Evolutionary conservation across 2,329 filamentous ascomycete genomes (phyloP), one percentile per base, ranked within the genome.

Genomic region (Pseudofabraea citricarpa): DNA sequence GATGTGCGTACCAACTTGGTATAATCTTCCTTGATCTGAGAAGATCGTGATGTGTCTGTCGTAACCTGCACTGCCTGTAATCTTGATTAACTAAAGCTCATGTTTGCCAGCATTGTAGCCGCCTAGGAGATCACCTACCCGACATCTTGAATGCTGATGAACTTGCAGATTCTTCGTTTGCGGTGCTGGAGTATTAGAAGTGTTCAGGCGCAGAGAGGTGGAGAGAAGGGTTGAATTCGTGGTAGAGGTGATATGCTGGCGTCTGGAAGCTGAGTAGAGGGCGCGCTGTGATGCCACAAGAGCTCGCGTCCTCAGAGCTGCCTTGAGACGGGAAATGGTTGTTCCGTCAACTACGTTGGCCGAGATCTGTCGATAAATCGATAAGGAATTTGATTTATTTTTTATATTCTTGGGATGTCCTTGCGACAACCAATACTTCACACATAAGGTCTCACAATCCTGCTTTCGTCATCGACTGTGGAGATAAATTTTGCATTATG

Each of bases 31-130:
- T 73, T 96, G 90, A 69, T 98, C 93, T 50, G 93, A 96, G 75
- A 98, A 98, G 77, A 98, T 97, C 66, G 93, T 98, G 63, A 98
- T 98, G 72, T 98, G 93, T 76, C 93, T 83, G 72, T 98, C 93
- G 73, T 94, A 97, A 64, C 89, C 90, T 70, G 87, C 85, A 71
- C 82, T 86, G 69, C 84, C 85, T 89, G 60, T 59, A 51, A 43
- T 45, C 26, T 40, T 49, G 46, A 24, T 61, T 55, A 57, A 51
- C 55, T 56, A 41, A 26, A 50, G 41, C 39, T 50, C 36, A 36
- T 36, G 41, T 36, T 19, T 7, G 21, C 12, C 13, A 22, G 22
- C 10, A 15, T 33, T 22, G 27, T 35, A 10, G 35, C 35, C 35
- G 22, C 36, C 27, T 12, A n/a, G 36, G 39, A 37, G 45, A 36